Percentiles rank a stretch among this genome's conserved stretches.
Evolutionary conservation across 495 filamentous ascomycete genomes (phyloP).

Genomic region (Echria macrotheca): DNA sequence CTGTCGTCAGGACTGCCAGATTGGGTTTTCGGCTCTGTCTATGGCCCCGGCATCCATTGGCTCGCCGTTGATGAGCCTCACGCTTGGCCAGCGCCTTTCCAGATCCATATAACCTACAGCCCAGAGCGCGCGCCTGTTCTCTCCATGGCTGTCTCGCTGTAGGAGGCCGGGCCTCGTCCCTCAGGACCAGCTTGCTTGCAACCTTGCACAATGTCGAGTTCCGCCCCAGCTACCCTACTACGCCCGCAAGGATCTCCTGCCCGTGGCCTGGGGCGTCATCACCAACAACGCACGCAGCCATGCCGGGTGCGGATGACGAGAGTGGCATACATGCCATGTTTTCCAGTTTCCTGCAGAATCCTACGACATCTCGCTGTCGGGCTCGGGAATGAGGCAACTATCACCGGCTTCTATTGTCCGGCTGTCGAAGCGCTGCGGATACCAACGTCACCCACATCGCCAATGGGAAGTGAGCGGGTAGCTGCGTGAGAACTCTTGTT

Average conservation of each 20-base stretch:
- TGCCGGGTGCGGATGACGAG: no score
- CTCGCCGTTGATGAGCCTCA: not conserved
- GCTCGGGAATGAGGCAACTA: no score
- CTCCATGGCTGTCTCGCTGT: slow-evolving; percentile 2
- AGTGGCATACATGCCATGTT: no score
- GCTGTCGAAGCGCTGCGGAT: no score
- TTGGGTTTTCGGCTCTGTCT: slow-evolving; percentile 5
- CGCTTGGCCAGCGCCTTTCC: not conserved
- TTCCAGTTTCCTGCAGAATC: no score
- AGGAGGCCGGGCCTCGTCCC: not conserved
- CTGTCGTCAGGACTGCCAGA: slow-evolving; percentile 1
- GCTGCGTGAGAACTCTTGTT: no score
- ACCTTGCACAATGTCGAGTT: not conserved
- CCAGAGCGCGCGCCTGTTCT: slow-evolving; percentile 32
- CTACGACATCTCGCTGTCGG: no score
- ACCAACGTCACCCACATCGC: no score
- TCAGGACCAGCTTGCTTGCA: not conserved
- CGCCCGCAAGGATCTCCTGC: not conserved
- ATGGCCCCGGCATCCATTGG: slow-evolving; percentile 18
- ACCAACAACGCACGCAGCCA: no score
- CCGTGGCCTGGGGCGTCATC: no score
- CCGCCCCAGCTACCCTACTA: not conserved
- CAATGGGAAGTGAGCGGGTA: no score
- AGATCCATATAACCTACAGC: slow-evolving; percentile 1
- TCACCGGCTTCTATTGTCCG: no score